Percentiles rank a stretch among this genome's conserved stretches.
phyloP scores from a whole-genome alignment of 2,329 filamentous ascomycete species.

The Triangularia setosa region DNA sequence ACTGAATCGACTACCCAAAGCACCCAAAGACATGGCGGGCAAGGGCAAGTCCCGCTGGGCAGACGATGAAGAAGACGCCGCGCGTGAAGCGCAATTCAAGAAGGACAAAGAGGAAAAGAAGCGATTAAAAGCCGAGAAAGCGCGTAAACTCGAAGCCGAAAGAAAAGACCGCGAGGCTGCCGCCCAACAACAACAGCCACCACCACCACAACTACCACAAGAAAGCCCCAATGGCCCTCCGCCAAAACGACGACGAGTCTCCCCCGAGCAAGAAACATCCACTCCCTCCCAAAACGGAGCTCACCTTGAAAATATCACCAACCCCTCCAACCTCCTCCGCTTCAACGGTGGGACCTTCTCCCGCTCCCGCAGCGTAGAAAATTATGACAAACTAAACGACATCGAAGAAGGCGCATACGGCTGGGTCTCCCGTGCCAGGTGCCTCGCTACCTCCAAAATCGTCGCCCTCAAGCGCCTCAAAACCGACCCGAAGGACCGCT shows the following conservation, averaged over 20 bases:
- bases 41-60: conserved; percentile 79
- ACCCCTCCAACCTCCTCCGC: conserved; percentile 58
- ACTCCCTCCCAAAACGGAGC: conserved; percentile 16
- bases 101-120: conserved; percentile 87
- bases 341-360: conserved; percentile 67
- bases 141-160: conserved; percentile 59
- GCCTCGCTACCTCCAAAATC: conserved; percentile 68
- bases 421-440: conserved; percentile 80
- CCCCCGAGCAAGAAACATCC: conserved; percentile 39
- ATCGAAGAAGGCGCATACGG: conserved; percentile 98
- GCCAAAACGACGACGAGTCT: conserved; percentile 59
- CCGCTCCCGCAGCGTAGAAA: conserved; percentile 71
- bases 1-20: neutral
- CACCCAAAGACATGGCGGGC: conserved; percentile 48
- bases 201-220: conserved; percentile 7
- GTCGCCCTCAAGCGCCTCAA: conserved; percentile 94
- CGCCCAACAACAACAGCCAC: conserved; percentile 29
- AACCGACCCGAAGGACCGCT: conserved; percentile 70
- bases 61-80: conserved; percentile 75
- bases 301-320: conserved; percentile 25
- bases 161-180: conserved; percentile 34
- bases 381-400: conserved; percentile 89
- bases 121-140: conserved; percentile 76
- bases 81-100: conserved; percentile 66
- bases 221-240: conserved; percentile 39